Evolutionary conservation across 1,139 yeast species (phyloP), one percentile per base, ranked within the genome.

Genomic region (Suhomyces panamericanus): DNA sequence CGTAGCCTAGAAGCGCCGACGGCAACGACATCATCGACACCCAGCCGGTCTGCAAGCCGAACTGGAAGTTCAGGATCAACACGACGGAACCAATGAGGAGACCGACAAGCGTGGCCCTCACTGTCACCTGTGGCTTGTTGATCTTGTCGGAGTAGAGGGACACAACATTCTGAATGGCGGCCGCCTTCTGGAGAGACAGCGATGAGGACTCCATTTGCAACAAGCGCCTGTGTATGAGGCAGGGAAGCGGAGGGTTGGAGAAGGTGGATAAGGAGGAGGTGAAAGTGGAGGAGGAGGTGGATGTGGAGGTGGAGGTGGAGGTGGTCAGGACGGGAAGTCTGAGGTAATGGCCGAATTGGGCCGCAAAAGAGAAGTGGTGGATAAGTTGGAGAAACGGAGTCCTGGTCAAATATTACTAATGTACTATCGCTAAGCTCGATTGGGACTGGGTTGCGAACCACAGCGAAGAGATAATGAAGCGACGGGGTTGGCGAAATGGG

Each of bases 11-110:
- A 42, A 93, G 66, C 0, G 98, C 96, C 6, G 96, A 86, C 0
- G 99, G 98, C 45, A 93, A 70, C n/a, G 96, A 87, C 99, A 93
- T 93, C 99, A 93, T 93, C 8, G 96, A 89, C 2, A 93, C 97
- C 99, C 99, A 93, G 1, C 99, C 99, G 0, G 97, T 91, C 60
- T 93, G 99, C 26, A 93, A 72, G 1, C 99, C 99, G 63, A 93
- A 93, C 60, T 91, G 98, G 69, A 93, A 93, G 63, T 93, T 93
- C 3, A 96, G 88, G 17, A 90, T 70, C 32, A 91, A 71, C 26
- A 91, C 91, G 27, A 91, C 66, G 0, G 96, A 78, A 0, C 98
- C 97, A 11, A 90, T 87, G 2, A 71, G 53, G 27, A 90, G 64
- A 0, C 97, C 97, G 0, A 83, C 87, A 0, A 83, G 34, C 0